Evolutionary conservation across 768 basidiomycete species (phyloP), one percentile per base, ranked within the genome.

Genomic region (Naganishia onofrii): DNA sequence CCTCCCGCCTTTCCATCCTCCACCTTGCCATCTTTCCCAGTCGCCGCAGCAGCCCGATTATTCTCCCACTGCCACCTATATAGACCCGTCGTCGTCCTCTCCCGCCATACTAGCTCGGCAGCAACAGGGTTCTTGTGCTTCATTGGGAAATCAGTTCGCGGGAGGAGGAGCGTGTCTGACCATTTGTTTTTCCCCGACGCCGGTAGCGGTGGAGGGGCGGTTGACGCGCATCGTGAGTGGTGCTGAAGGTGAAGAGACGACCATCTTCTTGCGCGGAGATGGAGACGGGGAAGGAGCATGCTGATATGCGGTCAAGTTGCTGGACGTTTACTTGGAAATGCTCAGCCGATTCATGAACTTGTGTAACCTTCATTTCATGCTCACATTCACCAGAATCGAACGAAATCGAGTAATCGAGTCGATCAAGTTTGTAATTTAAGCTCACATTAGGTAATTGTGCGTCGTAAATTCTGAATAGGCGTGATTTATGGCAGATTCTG

Each of bases 61-160:
- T 90, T 87, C 71, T 87, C 82, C 82, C 84, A 85, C 81, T 85
- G 85, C 79, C 79, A 82, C 21, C 74, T 79, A 78, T 98, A 97
- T 13, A 97, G 83, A 4, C 85, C 85, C 32, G 89, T 88, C 44
- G 88, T 88, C 3, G 90, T 91, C 73, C 86, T 84, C 65, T 82
- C 80, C 70, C 86, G 84, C 73, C 87, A 88, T 23, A 82, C 82
- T 10, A 82, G 80, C 73, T 91, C 90, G 48, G 86, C 84, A 71
- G 85, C 86, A n/a, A 83, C 82, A 0, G 88, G 85, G 73, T 91
- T 85, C 60, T 77, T 76, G 2, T 85, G 83, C 82, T 89, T 86
- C 57, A 92, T 83, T 1, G 91, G 87, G 77, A 97, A 92, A 0
- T 83, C 73, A 0, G 95, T 93, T 74, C 87, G 89, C 0, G 95